Conservation (phyloP, 768 basidiomycete species). For the Lactarius trivialis region DNA sequence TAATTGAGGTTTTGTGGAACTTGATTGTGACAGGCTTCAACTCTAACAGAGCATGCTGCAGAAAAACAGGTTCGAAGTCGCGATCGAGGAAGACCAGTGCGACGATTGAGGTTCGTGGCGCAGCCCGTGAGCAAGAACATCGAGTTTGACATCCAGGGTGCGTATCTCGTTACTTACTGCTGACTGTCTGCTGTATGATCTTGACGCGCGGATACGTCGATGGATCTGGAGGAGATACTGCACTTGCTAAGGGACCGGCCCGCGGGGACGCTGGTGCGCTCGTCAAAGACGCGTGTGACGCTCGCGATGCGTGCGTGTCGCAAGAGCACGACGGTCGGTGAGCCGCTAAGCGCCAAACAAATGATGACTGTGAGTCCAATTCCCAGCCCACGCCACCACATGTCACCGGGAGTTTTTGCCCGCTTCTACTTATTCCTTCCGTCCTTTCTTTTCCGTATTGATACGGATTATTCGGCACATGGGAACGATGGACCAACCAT, state of each 20-base stretch:
- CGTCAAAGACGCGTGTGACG: constrained; percentile 81
- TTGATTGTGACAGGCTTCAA: too few species aligned
- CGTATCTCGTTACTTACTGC: constrained; percentile 10
- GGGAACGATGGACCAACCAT: constrained; percentile 32
- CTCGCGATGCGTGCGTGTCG: constrained; percentile 95
- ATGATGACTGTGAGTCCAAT: constrained; percentile 58
- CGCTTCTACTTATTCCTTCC: too few species aligned
- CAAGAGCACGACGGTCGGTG: constrained; percentile 94
- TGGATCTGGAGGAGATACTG: constrained; percentile 92
- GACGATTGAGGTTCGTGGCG: constrained; percentile 59
- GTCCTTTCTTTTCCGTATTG: not conserved
- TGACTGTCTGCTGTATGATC: not conserved
- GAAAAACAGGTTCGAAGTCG: constrained; percentile 79
- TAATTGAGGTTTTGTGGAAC: too few species aligned
- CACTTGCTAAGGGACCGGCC: constrained; percentile 76
- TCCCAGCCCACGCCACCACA: not conserved
- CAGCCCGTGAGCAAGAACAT: constrained; percentile 91
- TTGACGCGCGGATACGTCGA: not conserved
- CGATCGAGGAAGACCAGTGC: not conserved
- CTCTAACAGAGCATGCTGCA: constrained; percentile 67
- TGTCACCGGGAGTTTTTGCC: not conserved
- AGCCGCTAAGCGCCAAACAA: constrained; percentile 63
- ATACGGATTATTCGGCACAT: constrained; percentile 30
- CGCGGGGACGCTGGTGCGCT: constrained; percentile 77
- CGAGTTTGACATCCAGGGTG: constrained; percentile 83